Evolutionary conservation across 805 yeast species (phyloP).

Genomic region (Metschnikowia drakensbergensis): DNA sequence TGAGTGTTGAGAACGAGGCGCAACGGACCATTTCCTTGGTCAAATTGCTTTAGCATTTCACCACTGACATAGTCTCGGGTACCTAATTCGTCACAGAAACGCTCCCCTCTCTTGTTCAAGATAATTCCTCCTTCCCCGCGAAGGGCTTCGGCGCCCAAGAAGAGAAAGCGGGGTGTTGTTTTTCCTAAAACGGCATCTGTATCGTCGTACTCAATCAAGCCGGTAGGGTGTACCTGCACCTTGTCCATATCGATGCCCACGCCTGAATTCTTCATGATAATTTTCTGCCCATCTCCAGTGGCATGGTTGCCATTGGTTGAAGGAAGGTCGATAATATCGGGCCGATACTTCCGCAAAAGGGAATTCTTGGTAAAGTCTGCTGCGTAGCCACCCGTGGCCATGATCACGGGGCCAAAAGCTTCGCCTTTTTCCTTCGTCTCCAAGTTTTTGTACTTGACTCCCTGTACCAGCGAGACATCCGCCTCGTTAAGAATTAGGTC

Average conservation of each 20-base stretch:
- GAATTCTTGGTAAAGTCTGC: constrained; percentile 57
- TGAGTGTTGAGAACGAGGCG: constrained; percentile 48
- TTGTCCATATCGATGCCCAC: constrained; percentile 59
- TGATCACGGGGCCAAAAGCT: constrained; percentile 52
- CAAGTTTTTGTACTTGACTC: constrained; percentile 29
- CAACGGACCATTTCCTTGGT: constrained; percentile 43
- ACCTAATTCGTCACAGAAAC: constrained; percentile 59
- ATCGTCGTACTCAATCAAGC: constrained; percentile 49
- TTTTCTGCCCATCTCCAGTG: constrained; percentile 61
- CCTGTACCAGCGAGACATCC: constrained; percentile 11
- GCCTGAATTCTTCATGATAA: constrained; percentile 49
- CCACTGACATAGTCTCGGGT: constrained; percentile 59
- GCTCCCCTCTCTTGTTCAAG: constrained; percentile 47
- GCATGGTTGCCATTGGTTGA: constrained; percentile 61
- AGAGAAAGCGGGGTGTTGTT: constrained; percentile 45
- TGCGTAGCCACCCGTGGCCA: constrained; percentile 67
- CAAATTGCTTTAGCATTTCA: constrained; percentile 46
- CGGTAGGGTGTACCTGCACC: constrained; percentile 68
- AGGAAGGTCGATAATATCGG: constrained; percentile 53
- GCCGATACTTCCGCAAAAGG: constrained; percentile 51
- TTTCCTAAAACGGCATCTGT: constrained; percentile 40
- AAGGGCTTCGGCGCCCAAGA: constrained; percentile 62
- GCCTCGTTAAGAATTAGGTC: constrained; percentile 37
- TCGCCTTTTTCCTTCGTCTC: constrained; percentile 29
- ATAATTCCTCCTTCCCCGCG: constrained; percentile 66